Evolutionary conservation across 179 eudicot genomes (phyloP).

Genomic region (Gypsophila paniculata): DNA sequence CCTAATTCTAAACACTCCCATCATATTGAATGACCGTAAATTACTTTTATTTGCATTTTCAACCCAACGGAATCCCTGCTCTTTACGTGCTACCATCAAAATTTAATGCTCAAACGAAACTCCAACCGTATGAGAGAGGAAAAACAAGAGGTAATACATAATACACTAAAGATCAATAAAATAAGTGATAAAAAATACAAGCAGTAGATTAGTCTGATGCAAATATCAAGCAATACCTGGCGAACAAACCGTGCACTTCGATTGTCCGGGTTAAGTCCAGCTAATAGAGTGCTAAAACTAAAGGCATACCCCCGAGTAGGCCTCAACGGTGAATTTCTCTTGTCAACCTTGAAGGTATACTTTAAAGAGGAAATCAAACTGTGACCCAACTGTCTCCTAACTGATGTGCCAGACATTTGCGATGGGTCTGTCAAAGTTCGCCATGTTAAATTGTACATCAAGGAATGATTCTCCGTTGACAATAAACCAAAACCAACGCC

Average conservation of each 20-base stretch:
- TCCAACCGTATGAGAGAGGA: neutral
- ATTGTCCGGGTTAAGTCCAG: constrained; percentile 77
- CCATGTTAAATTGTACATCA: constrained; percentile 70
- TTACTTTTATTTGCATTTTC: neutral
- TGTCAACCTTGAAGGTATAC: constrained; percentile 72
- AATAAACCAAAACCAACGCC: constrained; percentile 72
- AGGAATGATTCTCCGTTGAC: constrained; percentile 61
- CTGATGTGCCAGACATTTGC: constrained; percentile 65
- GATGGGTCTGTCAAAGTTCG: constrained; percentile 79
- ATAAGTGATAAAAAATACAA: neutral
- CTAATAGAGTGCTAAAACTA: constrained; percentile 60
- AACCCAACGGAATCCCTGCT: neutral
- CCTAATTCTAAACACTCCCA: neutral
- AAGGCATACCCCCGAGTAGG: constrained; percentile 88
- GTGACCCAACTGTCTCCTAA: constrained; percentile 92
- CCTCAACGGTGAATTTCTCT: constrained; percentile 66
- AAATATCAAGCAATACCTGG: constrained; percentile 49
- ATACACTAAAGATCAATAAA: neutral
- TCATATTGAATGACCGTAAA: neutral
- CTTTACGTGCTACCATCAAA: neutral
- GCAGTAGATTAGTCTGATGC: neutral
- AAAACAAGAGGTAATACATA: neutral
- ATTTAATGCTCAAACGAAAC: neutral
- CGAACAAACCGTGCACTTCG: constrained; percentile 66
- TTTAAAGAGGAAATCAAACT: constrained; percentile 67